Percentiles rank a stretch among this genome's conserved stretches.
phyloP scores from a whole-genome alignment of 768 basidiomycete genomes.

The Gloeophyllum trabeum region DNA sequence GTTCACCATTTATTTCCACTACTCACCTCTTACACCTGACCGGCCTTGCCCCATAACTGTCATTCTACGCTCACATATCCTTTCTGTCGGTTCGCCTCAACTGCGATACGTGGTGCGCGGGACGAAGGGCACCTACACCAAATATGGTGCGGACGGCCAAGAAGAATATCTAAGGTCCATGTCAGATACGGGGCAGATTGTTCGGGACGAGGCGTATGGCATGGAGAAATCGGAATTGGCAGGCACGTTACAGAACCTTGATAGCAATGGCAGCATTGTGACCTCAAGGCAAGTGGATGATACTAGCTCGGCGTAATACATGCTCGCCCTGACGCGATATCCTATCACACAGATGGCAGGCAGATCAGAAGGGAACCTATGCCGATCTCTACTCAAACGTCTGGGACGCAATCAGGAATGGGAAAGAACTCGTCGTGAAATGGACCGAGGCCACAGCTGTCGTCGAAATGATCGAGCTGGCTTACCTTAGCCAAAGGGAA shows the following conservation, averaged over 20 bases:
- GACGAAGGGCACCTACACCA: constrained; percentile 58
- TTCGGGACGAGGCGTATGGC: constrained; percentile 39
- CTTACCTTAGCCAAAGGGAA: constrained; percentile 52
- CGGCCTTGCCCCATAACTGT: constrained; percentile 46
- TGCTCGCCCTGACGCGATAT: no score
- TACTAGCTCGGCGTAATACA: no score
- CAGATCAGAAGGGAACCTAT: constrained; percentile 46
- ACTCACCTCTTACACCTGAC: constrained; percentile 7
- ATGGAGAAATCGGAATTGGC: constrained; percentile 50
- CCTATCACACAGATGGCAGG: constrained; percentile 46
- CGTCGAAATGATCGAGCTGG: constrained; percentile 71
- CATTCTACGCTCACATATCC: constrained; percentile 55
- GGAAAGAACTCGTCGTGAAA: constrained; percentile 45
- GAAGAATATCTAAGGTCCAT: constrained; percentile 65
- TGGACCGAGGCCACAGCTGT: constrained; percentile 65
- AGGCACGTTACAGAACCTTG: constrained; percentile 49
- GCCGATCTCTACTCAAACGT: constrained; percentile 53
- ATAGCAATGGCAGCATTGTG: constrained; percentile 26
- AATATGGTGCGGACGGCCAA: constrained; percentile 70
- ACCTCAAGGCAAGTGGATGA: no score
- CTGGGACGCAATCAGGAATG: constrained; percentile 46
- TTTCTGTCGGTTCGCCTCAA: constrained; percentile 58
- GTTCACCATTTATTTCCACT: constrained; percentile 47
- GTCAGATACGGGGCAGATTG: constrained; percentile 27
- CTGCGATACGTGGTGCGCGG: constrained; percentile 66